Evolutionary conservation across 169 alveolate species (phyloP).

Genomic region (Perkinsus chesapeaki): DNA sequence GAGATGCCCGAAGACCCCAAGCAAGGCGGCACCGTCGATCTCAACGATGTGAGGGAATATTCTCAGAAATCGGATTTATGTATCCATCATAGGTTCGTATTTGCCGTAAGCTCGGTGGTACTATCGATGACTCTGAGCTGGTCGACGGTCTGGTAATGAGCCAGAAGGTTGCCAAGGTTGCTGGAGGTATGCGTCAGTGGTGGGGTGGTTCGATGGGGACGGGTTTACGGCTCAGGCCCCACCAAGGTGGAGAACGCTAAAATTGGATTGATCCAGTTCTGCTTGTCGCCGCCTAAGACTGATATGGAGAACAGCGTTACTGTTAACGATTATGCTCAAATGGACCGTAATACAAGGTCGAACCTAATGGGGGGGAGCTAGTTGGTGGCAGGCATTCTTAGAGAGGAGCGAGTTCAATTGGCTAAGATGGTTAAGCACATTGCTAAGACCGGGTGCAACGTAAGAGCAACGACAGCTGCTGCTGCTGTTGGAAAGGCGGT

Average conservation of each 20-base stretch:
- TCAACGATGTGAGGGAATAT: neutral
- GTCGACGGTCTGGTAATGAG: conserved; percentile 96
- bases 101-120: conserved; percentile 91
- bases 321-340: conserved; percentile 84
- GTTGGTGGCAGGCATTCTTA: conserved; percentile 84
- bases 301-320: conserved; percentile 96
- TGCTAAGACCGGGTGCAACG: conserved; percentile 65
- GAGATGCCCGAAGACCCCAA: neutral
- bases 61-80: neutral
- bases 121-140: conserved; percentile 96
- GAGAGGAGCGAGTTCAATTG: conserved; percentile 94
- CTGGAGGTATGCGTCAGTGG: conserved; percentile 62
- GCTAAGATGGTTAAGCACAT: conserved; percentile 94
- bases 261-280: conserved; percentile 93
- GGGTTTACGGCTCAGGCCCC: conserved; percentile 53
- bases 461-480: neutral
- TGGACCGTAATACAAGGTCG: conserved; percentile 28
- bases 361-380: neutral
- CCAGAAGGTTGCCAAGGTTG: conserved; percentile 85
- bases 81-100: neutral
- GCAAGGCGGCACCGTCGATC: neutral
- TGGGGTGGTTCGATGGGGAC: neutral
- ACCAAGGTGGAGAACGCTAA: conserved; percentile 84
- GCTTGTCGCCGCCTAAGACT: conserved; percentile 98
- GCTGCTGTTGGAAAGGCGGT: neutral